Conservation (phyloP, 2,329 filamentous ascomycete species). For the Fusarium foetens region DNA sequence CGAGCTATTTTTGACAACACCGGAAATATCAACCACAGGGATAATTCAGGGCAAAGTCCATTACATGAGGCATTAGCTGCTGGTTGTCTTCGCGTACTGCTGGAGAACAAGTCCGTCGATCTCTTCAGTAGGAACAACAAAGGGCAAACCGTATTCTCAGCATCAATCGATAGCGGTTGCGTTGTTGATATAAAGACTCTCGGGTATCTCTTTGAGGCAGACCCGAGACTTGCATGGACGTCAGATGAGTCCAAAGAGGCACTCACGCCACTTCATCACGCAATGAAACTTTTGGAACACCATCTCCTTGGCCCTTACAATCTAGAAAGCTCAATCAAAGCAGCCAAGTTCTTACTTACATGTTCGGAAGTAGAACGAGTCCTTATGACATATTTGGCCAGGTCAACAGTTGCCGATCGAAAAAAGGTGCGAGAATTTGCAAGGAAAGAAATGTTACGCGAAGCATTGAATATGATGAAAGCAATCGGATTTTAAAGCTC, state of each 20-base stretch:
- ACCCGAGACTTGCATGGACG: background rate
- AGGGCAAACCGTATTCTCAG: background rate
- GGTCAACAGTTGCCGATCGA: rapidly evolving
- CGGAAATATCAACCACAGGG: rapidly evolving
- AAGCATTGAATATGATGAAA: too few species aligned
- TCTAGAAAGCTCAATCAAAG: too few species aligned
- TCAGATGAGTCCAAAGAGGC: rapidly evolving
- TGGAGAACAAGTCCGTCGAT: rapidly evolving
- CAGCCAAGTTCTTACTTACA: background rate
- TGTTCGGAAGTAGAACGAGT: background rate
- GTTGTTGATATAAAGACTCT: rapidly evolving
- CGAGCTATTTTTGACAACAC: rapidly evolving
- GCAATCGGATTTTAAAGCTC: too few species aligned
- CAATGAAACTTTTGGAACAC: background rate
- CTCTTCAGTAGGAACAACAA: background rate
- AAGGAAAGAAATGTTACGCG: rapidly evolving
- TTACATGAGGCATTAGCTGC: rapidly evolving
- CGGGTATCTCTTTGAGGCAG: rapidly evolving
- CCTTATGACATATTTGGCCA: rapidly evolving
- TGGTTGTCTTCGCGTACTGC: rapidly evolving
- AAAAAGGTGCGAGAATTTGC: rapidly evolving
- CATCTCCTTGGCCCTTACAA: too few species aligned
- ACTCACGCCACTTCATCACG: background rate
- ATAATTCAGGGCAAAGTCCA: rapidly evolving
- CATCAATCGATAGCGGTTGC: rapidly evolving